Base-by-base conservation (phyloP, 352 stramenopile genomes). In the Phytopythium ostracodes region DNA sequence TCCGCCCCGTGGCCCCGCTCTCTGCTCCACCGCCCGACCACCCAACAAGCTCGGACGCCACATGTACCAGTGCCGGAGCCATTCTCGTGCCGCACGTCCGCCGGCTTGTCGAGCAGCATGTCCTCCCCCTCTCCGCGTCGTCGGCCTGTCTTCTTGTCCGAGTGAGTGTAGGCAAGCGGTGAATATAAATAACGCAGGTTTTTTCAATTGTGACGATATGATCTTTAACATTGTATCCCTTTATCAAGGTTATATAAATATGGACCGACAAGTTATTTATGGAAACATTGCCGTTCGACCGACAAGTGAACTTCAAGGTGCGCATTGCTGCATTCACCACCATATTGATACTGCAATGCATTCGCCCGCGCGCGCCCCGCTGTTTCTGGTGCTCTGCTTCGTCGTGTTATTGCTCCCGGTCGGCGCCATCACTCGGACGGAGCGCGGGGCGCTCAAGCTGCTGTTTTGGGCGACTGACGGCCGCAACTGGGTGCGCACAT, bases 51-150 rank as follows among this genome's bases (percentile, higher is more conserved):
- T 9, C 31, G 31, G 4, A 9, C 9, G 31, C 42, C 12, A 8
- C 14, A 72, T 71, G 59, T 57, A 91, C 82, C 79, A 22, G 75
- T 87, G 22, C 81, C 80, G 15, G 86, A 81, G 9, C 79, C 65
- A 56, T 87, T 93, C 62, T 87, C 75, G 66, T 95, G 86, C 60
- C 77, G 84, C 62, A 95, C 84, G 63, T 76, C 75, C 57, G 79
- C 67, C 11, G 86, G 86, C 63, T 95, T 95, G 64, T 93, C 86
- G 57, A 95, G 71, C 64, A 92, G 73, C 86, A 95, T 95, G 8
- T 72, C 50, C 44, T 14, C 4, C 25, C n/a, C 22, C 1, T 20
- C 3, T 14, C 2, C 38, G 38, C 38, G 38, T n/a, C 38, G 38
- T n/a, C 14, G 15, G 12, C 18, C 20, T 47, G 17, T 25, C 42